Conservation (phyloP, 768 basidiomycete species). For the Pholiota conissans region DNA sequence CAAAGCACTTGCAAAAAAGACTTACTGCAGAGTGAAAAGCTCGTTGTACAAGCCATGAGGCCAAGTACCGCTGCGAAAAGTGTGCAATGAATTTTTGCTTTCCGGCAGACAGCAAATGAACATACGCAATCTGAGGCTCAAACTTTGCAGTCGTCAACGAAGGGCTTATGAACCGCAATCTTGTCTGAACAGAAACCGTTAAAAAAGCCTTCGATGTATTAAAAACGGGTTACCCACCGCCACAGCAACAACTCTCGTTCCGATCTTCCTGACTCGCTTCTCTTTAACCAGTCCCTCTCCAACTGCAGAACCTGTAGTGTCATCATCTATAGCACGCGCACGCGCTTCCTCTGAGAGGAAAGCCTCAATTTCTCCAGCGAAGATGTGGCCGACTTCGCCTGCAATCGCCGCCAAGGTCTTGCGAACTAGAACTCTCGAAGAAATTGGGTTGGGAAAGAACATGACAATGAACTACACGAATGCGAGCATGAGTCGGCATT, state of each 20-base stretch:
- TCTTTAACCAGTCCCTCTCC: slow-evolving; percentile 36
- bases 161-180: slow-evolving; percentile 35
- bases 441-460: slow-evolving; percentile 45
- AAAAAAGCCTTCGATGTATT: no score
- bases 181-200: slow-evolving; percentile 24
- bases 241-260: slow-evolving; percentile 32
- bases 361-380: slow-evolving; percentile 42
- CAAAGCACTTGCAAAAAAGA: neutral
- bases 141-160: slow-evolving; percentile 39
- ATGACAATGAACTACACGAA: slow-evolving; percentile 39
- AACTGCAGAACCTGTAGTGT: slow-evolving; percentile 21
- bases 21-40: slow-evolving; percentile 34
- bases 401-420: slow-evolving; percentile 37
- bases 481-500: neutral
- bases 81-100: neutral
- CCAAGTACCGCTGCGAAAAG: slow-evolving; percentile 36
- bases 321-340: slow-evolving; percentile 31
- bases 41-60: slow-evolving; percentile 36
- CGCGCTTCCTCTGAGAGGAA: slow-evolving; percentile 43
- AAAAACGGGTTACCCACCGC: slow-evolving; percentile 33
- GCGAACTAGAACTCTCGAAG: slow-evolving; percentile 41
- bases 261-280: slow-evolving; percentile 35
- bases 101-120: neutral
- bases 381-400: slow-evolving; percentile 34
- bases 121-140: slow-evolving; percentile 44